A percentile compares a stretch with the other conserved stretches of the same genome.
phyloP scores from a whole-genome alignment of 1,284 basidiomycete species.

The Irpex sp. region DNA sequence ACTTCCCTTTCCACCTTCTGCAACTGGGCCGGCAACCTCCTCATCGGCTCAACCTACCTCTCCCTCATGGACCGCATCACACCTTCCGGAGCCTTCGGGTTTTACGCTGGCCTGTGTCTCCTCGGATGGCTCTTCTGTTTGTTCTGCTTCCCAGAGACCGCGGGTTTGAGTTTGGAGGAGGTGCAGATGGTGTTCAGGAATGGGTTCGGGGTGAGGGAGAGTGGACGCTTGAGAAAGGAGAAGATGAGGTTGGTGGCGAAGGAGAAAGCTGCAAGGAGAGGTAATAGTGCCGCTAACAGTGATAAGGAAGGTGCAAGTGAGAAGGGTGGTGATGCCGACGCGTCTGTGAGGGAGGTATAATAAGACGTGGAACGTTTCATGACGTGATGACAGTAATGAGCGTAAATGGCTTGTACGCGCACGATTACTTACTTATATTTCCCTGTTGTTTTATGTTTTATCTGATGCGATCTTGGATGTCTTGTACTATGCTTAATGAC shows the following conservation, averaged over 20 bases:
- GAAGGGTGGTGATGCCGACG: background rate
- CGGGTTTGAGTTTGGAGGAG: slow-evolving; percentile 74
- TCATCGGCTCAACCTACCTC: slow-evolving; percentile 78
- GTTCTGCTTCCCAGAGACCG: slow-evolving; percentile 75
- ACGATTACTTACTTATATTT: too few species aligned
- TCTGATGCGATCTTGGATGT: background rate
- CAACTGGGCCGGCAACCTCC: slow-evolving; percentile 79
- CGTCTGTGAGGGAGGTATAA: background rate
- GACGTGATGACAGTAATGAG: background rate
- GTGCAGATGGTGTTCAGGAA: slow-evolving; percentile 57
- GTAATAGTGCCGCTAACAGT: background rate
- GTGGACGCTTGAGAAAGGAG: slow-evolving; percentile 40
- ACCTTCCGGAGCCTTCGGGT: slow-evolving; percentile 75
- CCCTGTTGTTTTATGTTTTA: background rate
- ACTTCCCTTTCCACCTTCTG: slow-evolving; percentile 77
- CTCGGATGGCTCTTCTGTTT: slow-evolving; percentile 70
- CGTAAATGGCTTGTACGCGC: background rate
- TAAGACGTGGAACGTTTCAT: background rate
- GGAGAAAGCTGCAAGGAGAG: background rate
- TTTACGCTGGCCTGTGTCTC: slow-evolving; percentile 75
- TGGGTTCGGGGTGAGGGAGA: slow-evolving; percentile 58
- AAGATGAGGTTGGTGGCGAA: slow-evolving; percentile 32
- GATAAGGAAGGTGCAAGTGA: background rate
- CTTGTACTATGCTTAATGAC: background rate
- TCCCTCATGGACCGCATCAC: slow-evolving; percentile 75